Percentiles rank a stretch among this genome's conserved stretches.
Conservation (phyloP, 2,329 filamentous ascomycete species). For the Colletotrichum abscissum region DNA sequence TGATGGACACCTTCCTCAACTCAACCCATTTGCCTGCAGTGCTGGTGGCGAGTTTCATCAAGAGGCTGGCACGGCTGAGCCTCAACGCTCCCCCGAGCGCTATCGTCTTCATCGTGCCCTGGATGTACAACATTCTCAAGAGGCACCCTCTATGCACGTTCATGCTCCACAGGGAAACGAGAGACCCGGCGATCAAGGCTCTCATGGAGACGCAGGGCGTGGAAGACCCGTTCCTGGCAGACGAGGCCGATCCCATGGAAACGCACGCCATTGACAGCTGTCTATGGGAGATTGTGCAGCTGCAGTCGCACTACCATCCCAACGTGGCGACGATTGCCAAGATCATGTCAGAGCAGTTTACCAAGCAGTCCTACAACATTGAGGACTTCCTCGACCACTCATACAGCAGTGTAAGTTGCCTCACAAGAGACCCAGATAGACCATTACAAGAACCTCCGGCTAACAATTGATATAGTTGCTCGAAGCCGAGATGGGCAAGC, state of each 20-base stretch:
- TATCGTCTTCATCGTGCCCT: slow-evolving; percentile 89
- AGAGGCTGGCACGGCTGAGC: slow-evolving; percentile 85
- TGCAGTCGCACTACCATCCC: slow-evolving; percentile 95
- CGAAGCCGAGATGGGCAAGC: slow-evolving; percentile 84
- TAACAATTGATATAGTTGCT: slow-evolving; percentile 70
- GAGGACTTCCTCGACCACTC: slow-evolving; percentile 98
- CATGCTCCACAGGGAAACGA: slow-evolving; percentile 87
- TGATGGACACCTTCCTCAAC: slow-evolving; percentile 88
- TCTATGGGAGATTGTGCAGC: slow-evolving; percentile 92
- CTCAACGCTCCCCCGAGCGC: slow-evolving; percentile 91
- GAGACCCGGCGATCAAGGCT: slow-evolving; percentile 67
- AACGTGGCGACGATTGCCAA: slow-evolving; percentile 95
- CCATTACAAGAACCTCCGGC: slow-evolving; percentile 61
- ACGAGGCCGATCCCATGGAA: slow-evolving; percentile 84
- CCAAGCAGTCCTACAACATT: slow-evolving; percentile 93
- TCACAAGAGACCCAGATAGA: not conserved
- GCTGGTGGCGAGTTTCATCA: slow-evolving; percentile 95
- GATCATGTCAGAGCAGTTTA: slow-evolving; percentile 96
- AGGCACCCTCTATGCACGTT: slow-evolving; percentile 92
- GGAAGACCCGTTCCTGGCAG: slow-evolving; percentile 80
- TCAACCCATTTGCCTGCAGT: slow-evolving; percentile 93
- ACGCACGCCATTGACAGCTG: slow-evolving; percentile 91
- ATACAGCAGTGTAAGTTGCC: slow-evolving; percentile 78
- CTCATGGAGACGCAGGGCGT: slow-evolving; percentile 70
- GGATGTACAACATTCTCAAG: slow-evolving; percentile 95